Conservation (phyloP, 2,329 filamentous ascomycete species). For the Fusarium nurragi region DNA sequence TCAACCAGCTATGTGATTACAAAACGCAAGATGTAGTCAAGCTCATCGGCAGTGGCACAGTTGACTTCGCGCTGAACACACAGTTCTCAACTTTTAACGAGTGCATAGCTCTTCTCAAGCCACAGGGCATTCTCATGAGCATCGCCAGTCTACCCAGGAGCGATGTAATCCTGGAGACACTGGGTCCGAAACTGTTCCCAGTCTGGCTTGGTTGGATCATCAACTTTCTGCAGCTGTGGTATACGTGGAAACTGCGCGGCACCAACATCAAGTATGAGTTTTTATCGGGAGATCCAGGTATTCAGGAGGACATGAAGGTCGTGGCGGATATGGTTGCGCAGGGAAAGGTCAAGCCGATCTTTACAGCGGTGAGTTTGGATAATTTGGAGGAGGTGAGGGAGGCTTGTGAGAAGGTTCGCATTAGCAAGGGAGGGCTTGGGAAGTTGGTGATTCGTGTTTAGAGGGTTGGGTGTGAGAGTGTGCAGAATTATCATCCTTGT, state of each 20-base stretch:
- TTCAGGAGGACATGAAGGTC: constrained; percentile 54
- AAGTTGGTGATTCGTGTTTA: constrained; percentile 44
- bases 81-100: constrained; percentile 51
- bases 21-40: constrained; percentile 51
- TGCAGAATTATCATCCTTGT: background rate
- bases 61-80: constrained; percentile 63
- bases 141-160: constrained; percentile 53
- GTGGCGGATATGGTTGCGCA: constrained; percentile 53
- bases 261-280: constrained; percentile 57
- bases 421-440: constrained; percentile 42
- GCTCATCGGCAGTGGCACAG: constrained; percentile 52
- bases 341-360: constrained; percentile 56
- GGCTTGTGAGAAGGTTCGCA: constrained; percentile 52
- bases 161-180: constrained; percentile 41
- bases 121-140: constrained; percentile 52
- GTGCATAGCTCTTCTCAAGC: constrained; percentile 54
- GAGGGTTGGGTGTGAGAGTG: background rate
- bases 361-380: constrained; percentile 52
- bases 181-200: constrained; percentile 48
- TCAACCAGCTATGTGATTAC: constrained; percentile 64
- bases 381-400: constrained; percentile 55
- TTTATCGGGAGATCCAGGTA: constrained; percentile 55
- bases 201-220: constrained; percentile 52
- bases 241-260: constrained; percentile 55
- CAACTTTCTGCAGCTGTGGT: constrained; percentile 52